Evolutionary conservation across 495 filamentous ascomycete species (phyloP).

Genomic region (Podospora fimiseda): DNA sequence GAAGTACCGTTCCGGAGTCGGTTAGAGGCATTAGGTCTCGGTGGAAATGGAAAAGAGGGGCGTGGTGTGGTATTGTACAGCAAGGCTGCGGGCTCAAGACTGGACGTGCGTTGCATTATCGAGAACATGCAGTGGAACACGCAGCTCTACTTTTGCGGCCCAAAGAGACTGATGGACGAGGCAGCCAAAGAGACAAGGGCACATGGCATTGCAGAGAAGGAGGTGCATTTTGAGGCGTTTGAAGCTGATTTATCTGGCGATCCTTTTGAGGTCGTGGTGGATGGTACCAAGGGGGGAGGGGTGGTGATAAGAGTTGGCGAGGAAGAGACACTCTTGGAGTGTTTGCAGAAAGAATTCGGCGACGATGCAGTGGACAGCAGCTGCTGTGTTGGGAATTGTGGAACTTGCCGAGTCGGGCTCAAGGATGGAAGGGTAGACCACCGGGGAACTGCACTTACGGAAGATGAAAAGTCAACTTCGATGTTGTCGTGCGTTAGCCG

Average conservation of each 20-base stretch:
- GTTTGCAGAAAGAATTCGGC: constrained; percentile 30
- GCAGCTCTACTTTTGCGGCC: constrained; percentile 50
- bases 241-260: constrained; percentile 44
- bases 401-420: constrained; percentile 47
- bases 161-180: constrained; percentile 44
- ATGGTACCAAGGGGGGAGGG: constrained; percentile 22
- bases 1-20: constrained; percentile 43
- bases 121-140: constrained; percentile 37
- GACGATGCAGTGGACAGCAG: constrained; percentile 42
- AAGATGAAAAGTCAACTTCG: constrained; percentile 35
- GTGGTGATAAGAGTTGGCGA: constrained; percentile 29
- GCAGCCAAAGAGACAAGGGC: constrained; percentile 29
- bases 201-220: constrained; percentile 33
- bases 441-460: constrained; percentile 42
- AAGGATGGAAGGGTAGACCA: constrained; percentile 47
- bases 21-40: constrained; percentile 27
- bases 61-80: constrained; percentile 41
- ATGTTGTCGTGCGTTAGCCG: constrained; percentile 47
- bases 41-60: too few species aligned
- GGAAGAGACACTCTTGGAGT: constrained; percentile 42
- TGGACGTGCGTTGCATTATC: constrained; percentile 41
- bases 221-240: constrained; percentile 54
- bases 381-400: constrained; percentile 55
- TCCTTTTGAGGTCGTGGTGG: constrained; percentile 48
- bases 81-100: constrained; percentile 37